Conservation (phyloP, 495 filamentous ascomycete genomes). For the Physcia stellaris region DNA sequence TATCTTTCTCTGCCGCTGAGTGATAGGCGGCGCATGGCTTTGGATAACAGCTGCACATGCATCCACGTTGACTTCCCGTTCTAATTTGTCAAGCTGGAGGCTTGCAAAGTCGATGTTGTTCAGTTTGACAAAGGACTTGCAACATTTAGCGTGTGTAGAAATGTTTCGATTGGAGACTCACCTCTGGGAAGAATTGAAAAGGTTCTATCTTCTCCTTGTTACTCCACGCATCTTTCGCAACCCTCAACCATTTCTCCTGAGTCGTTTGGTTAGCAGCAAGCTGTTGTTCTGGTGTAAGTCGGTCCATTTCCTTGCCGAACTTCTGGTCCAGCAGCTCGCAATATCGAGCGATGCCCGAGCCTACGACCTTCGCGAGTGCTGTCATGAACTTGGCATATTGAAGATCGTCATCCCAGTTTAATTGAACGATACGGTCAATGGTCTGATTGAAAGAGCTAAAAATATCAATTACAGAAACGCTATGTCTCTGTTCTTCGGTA, state of each 20-base stretch:
- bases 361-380: slow-evolving; percentile 74
- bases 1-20: slow-evolving; percentile 41
- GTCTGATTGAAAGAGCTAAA: slow-evolving; percentile 88
- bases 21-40: slow-evolving; percentile 43
- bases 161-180: slow-evolving; percentile 24
- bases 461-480: slow-evolving; percentile 83
- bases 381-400: slow-evolving; percentile 98
- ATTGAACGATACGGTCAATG: slow-evolving; percentile 66
- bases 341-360: slow-evolving; percentile 70
- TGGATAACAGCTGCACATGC: slow-evolving; percentile 73
- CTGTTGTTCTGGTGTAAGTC: slow-evolving; percentile 74
- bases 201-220: slow-evolving; percentile 91
- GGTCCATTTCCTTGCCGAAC: slow-evolving; percentile 88
- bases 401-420: slow-evolving; percentile 87
- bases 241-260: slow-evolving; percentile 81
- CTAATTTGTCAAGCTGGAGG: slow-evolving; percentile 77
- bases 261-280: slow-evolving; percentile 60
- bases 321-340: slow-evolving; percentile 81
- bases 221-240: slow-evolving; percentile 91
- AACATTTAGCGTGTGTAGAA: slow-evolving; percentile 5
- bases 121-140: slow-evolving; percentile 85
- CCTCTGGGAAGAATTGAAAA: slow-evolving; percentile 94
- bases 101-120: slow-evolving; percentile 96
- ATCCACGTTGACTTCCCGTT: slow-evolving; percentile 85
- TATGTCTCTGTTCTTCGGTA: slow-evolving; percentile 77